A percentile compares a stretch with the other conserved stretches of the same genome.
Conservation (phyloP, 75 land plant species). For the Cryptomeria japonica region DNA sequence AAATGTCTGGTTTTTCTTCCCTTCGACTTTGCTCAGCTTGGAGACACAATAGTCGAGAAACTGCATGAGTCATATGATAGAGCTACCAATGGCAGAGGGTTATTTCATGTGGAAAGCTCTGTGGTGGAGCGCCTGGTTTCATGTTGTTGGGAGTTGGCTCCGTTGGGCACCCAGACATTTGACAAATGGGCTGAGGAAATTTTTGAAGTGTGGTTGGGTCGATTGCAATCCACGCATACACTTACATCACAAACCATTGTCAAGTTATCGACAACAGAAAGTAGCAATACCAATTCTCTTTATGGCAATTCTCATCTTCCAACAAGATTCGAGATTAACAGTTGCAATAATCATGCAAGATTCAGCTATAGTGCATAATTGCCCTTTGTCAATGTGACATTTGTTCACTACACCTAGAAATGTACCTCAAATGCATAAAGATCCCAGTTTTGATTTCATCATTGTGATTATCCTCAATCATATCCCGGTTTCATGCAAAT, state of each 20-base stretch:
- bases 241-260: background rate
- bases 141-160: background rate
- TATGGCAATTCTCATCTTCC: background rate
- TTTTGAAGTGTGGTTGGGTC: background rate
- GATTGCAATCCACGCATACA: background rate
- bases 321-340: background rate
- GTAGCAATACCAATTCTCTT: background rate
- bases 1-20: slow-evolving; percentile 38
- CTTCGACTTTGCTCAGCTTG: slow-evolving; percentile 57
- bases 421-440: too few relatives aligned
- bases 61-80: background rate
- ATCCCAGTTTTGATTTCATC: background rate
- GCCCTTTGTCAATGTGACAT: background rate
- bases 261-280: background rate
- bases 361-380: background rate
- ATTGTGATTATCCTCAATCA: background rate
- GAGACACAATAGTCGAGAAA: background rate
- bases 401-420: too few relatives aligned
- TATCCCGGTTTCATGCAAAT: background rate
- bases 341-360: background rate
- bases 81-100: slow-evolving; percentile 4
- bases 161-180: background rate
- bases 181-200: background rate
- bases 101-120: background rate
- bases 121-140: slow-evolving; percentile 1